Evolutionary conservation across 2,329 filamentous ascomycete genomes (phyloP).

Genomic region (Calycina herbarum): DNA sequence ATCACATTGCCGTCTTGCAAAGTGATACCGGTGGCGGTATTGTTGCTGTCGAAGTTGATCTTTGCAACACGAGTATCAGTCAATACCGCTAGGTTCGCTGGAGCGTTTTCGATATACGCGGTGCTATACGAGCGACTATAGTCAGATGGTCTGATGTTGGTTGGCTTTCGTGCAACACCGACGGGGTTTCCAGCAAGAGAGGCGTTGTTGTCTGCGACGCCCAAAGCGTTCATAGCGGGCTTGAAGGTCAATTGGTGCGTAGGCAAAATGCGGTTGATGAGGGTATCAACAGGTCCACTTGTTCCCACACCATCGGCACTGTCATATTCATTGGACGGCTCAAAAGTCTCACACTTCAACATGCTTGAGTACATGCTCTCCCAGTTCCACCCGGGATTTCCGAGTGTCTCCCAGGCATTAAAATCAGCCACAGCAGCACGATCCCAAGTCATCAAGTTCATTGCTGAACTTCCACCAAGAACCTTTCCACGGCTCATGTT

Average conservation of each 20-base stretch:
- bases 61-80: slow-evolving; percentile 83
- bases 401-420: slow-evolving; percentile 44
- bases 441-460: slow-evolving; percentile 35
- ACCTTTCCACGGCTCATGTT: slow-evolving; percentile 21
- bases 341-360: slow-evolving; percentile 24
- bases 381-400: slow-evolving; percentile 46
- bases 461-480: slow-evolving; percentile 41
- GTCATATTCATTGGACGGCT: slow-evolving; percentile 21
- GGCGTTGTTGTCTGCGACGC: slow-evolving; percentile 43
- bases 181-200: slow-evolving; percentile 51
- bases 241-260: slow-evolving; percentile 46
- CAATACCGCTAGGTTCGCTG: slow-evolving; percentile 71
- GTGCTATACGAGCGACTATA: slow-evolving; percentile 51
- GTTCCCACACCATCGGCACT: slow-evolving; percentile 38
- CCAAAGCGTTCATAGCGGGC: slow-evolving; percentile 48
- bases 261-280: slow-evolving; percentile 46
- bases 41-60: slow-evolving; percentile 51
- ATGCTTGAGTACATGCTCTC: slow-evolving; percentile 36
- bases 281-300: slow-evolving; percentile 40
- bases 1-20: slow-evolving; percentile 22
- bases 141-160: slow-evolving; percentile 47
- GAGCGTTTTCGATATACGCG: slow-evolving; percentile 41
- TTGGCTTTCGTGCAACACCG: slow-evolving; percentile 52
- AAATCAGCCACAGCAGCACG: slow-evolving; percentile 32
- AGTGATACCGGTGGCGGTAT: slow-evolving; percentile 24